Evolutionary conservation across 345 rosid genomes (phyloP), one percentile per base, ranked within the genome.

Genomic region (Heritiera fomes): DNA sequence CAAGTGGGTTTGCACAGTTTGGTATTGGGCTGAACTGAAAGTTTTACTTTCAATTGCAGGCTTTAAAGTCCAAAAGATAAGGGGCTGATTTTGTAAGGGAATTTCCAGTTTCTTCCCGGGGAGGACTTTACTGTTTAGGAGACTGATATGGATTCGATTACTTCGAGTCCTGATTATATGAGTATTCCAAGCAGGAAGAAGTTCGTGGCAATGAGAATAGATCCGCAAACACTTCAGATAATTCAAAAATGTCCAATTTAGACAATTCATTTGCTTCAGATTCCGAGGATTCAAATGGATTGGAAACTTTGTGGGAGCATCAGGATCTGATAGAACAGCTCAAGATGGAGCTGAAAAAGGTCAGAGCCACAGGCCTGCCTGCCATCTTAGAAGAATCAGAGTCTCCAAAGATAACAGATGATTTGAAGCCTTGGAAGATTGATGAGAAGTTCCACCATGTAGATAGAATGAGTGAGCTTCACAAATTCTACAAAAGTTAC

Each of bases 271-370:
- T 80, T 6, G 77, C 77, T 30, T 64, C 68, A 17, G 89, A 87
- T 66, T 80, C 80, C 38, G 93, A 87, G 49, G 92, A 89, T 71
- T 38, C 87, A 41, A 82, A 75, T 20, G 87, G 84, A 43, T 82
- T 90, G 34, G 99, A 96, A 79, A 86, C 86, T 40, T 73, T 89
- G 79, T 92, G 97, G 98, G 99, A 94, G 79, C 99, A 94, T 82
- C 99, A 96, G 63, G 95, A 96, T 59, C 83, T 96, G 83, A 88
- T 96, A 80, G 99, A 96, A 68, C 99, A 94, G 79, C 91, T 96
- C 8, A 85, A 89, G 83, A 89, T 90, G 95, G 99, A 96, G 86
- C 83, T 96, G 83, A 92, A 90, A 80, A 96, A 91, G 83, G 97
- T 86, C 4, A 96, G 83, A 85, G 95, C 95, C 10, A 89, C 90